A percentile compares a stretch with the other conserved stretches of the same genome.
These are phyloP conservation scores for Fomes fomentarius DNA, from an alignment of 1,284 basidiomycete species.

Conservation along the genomic window DNA sequence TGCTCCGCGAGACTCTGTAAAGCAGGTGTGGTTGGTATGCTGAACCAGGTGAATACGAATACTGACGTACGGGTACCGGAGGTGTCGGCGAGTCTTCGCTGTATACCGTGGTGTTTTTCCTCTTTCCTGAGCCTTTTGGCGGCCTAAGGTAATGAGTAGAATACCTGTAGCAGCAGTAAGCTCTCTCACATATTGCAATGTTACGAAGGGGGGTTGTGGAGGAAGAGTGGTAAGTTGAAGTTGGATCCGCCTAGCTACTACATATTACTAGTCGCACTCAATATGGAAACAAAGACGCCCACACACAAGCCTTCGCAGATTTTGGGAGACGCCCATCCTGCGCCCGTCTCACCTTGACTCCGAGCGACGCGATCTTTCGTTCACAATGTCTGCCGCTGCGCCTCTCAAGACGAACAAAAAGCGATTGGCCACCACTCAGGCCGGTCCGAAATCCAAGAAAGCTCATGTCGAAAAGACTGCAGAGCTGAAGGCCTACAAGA, in stretches of 20 bases:
- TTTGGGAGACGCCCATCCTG: too few relatives aligned
- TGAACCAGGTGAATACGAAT: background rate
- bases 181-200: too few relatives aligned
- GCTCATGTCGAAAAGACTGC: constrained; percentile 40
- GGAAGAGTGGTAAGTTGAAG: too few relatives aligned
- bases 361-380: too few relatives aligned
- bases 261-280: too few relatives aligned
- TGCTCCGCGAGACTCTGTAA: constrained; percentile 67
- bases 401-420: constrained; percentile 44
- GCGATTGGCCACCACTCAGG: constrained; percentile 47
- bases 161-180: too few relatives aligned
- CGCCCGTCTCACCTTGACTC: too few relatives aligned
- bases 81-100: constrained; percentile 36
- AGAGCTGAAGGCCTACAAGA: constrained; percentile 41
- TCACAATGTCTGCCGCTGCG: background rate
- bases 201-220: too few relatives aligned
- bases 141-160: constrained; percentile 44
- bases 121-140: constrained; percentile 34
- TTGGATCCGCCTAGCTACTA: too few relatives aligned
- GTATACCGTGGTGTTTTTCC: constrained; percentile 26
- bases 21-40: too few relatives aligned
- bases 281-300: too few relatives aligned
- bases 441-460: constrained; percentile 57
- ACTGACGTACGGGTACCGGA: constrained; percentile 28
- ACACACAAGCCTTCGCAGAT: too few relatives aligned